Conservation (phyloP, 345 rosid genomes). For the Syzygium jambos region DNA sequence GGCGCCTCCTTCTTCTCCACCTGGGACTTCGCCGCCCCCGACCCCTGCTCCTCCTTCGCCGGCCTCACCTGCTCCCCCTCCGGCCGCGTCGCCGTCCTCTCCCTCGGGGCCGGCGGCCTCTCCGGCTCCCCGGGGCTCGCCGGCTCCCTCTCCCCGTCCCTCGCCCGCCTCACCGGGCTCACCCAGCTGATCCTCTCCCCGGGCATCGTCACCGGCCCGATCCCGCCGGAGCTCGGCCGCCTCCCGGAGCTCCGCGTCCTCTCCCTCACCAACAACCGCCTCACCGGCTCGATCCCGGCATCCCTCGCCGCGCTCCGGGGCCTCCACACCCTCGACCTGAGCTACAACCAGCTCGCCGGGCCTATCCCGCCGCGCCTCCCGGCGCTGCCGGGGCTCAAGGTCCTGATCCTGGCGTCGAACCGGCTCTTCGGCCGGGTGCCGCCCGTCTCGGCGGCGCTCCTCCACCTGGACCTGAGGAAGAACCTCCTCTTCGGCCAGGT, state of each 20-base stretch:
- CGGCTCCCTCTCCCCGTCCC: conserved; percentile 59
- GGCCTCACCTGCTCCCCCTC: conserved; percentile 48
- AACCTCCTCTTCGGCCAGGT: conserved; percentile 44
- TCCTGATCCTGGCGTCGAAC: conserved; percentile 50
- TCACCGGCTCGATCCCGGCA: conserved; percentile 61
- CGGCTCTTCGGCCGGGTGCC: conserved; percentile 35
- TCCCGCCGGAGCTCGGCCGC: conserved; percentile 48
- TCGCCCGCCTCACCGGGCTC: conserved; percentile 47
- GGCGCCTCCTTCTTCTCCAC: conserved; percentile 48
- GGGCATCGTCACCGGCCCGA: conserved; percentile 74
- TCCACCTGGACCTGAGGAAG: conserved; percentile 62
- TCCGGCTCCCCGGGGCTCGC: conserved; percentile 49
- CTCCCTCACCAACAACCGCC: conserved; percentile 65
- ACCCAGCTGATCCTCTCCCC: conserved; percentile 74
- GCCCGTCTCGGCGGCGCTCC: conserved; percentile 25
- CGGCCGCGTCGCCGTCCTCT: conserved; percentile 30
- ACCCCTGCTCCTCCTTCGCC: conserved; percentile 60
- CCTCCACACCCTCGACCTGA: conserved; percentile 78
- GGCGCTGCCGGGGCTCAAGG: conserved; percentile 28
- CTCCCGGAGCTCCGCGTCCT: conserved; percentile 56
- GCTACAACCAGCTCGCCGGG: conserved; percentile 65
- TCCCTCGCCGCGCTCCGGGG: conserved; percentile 36
- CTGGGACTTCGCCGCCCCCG: conserved; percentile 46
- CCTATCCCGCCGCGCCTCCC: conserved; percentile 40
- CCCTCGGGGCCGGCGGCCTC: conserved; percentile 46